Conservation (phyloP, 2,329 filamentous ascomycete species). For the Fusarium lateritium region DNA sequence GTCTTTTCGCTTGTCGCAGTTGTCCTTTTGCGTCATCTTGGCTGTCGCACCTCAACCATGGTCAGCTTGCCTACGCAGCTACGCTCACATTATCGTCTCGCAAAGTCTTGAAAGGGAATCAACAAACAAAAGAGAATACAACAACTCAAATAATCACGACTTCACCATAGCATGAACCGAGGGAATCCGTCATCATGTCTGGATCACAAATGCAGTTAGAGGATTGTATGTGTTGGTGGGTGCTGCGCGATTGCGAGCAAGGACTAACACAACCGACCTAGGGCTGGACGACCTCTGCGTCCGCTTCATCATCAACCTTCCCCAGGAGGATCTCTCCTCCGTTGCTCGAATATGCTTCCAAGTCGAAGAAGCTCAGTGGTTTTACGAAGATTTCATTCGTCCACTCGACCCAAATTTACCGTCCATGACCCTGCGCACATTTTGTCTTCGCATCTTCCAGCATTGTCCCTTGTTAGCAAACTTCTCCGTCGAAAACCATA, state of each 20-base stretch:
- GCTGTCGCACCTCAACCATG: constrained; percentile 50
- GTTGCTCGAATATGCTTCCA: constrained; percentile 98
- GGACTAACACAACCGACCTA: constrained; percentile 56
- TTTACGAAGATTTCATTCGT: constrained; percentile 99
- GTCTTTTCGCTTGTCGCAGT: constrained; percentile 50
- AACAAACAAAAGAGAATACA: constrained; percentile 20
- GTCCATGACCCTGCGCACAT: constrained; percentile 85
- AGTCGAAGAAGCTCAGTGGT: constrained; percentile 99
- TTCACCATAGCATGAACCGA: constrained; percentile 50
- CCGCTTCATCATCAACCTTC: constrained; percentile 97
- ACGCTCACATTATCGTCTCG: constrained; percentile 50
- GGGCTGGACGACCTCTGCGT: constrained; percentile 98
- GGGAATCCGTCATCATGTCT: constrained; percentile 73
- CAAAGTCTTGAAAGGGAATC: constrained; percentile 51
- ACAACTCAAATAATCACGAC: constrained; percentile 13
- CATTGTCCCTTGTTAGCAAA: constrained; percentile 91
- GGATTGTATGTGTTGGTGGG: constrained; percentile 76
- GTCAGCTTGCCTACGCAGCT: constrained; percentile 52
- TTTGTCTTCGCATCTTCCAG: constrained; percentile 91
- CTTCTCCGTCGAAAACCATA: constrained; percentile 83
- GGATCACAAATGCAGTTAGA: constrained; percentile 86
- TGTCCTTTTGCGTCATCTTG: constrained; percentile 43
- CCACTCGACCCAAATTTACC: constrained; percentile 88
- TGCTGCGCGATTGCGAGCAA: constrained; percentile 22
- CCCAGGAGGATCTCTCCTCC: constrained; percentile 88